phyloP scores from a whole-genome alignment of 2,329 filamentous ascomycete genomes.

The Mycosphaerella arachidis region DNA sequence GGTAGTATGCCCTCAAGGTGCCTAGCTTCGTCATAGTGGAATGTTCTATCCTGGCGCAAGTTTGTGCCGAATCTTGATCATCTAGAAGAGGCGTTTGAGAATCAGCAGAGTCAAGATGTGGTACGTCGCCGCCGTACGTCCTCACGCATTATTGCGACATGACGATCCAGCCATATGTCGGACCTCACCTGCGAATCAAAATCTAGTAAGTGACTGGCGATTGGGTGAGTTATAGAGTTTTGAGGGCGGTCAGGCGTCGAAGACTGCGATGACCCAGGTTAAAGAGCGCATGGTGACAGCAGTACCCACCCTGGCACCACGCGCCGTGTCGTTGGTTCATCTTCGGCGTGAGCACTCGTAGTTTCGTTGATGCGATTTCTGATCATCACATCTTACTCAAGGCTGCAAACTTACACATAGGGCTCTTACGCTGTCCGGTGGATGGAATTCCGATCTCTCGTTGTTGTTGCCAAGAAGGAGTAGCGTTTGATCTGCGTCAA shows the following conservation, averaged over 20 bases:
- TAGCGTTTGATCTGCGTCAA: not conserved
- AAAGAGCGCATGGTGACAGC: not conserved
- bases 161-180: not conserved
- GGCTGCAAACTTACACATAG: not conserved
- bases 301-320: not conserved
- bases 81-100: not conserved
- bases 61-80: not conserved
- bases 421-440: no score
- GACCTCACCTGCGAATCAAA: not conserved
- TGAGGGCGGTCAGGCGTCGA: not conserved
- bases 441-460: no score
- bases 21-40: constrained; percentile 26
- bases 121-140: not conserved
- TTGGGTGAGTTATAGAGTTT: not conserved
- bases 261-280: not conserved
- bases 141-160: not conserved
- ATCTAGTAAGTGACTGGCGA: not conserved
- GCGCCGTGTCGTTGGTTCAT: not conserved
- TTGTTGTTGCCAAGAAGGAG: not conserved
- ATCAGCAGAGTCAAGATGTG: not conserved
- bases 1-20: constrained; percentile 48
- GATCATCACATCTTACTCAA: not conserved
- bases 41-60: not conserved
- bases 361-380: no score
- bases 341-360: not conserved